Conservation (phyloP, 345 rosid species). For the Psidium guajava region DNA sequence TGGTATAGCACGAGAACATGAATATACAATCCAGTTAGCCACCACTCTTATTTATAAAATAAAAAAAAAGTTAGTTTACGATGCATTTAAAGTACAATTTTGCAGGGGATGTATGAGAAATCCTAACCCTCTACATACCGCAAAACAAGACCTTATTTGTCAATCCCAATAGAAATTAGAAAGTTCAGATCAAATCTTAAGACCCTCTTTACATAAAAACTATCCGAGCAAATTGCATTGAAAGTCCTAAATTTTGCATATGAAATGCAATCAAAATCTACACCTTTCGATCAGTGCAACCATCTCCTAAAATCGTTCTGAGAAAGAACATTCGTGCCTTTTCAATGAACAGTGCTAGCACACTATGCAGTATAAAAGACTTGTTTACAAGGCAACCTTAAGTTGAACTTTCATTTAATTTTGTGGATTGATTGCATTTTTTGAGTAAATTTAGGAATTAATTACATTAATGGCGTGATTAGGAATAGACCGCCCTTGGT, state of each 20-base stretch:
- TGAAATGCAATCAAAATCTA: neutral
- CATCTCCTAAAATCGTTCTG: neutral
- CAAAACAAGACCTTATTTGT: neutral
- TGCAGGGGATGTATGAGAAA: neutral
- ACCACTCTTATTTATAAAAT: neutral
- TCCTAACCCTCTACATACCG: neutral
- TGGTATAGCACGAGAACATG: neutral
- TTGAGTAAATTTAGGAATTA: neutral
- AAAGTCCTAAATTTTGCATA: neutral
- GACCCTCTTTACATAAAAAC: neutral
- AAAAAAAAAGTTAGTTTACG: neutral
- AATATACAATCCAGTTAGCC: neutral
- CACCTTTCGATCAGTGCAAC: neutral
- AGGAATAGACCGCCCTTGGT: neutral
- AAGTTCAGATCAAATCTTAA: neutral
- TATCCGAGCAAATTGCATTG: neutral
- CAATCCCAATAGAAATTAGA: neutral
- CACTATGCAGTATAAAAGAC: neutral
- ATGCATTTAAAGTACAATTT: neutral
- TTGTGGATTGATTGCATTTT: neutral
- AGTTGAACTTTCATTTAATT: neutral
- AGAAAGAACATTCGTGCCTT: neutral
- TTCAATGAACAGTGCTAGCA: neutral
- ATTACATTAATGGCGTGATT: neutral
- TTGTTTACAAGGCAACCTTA: neutral